These are phyloP conservation scores for Mortierella alpina DNA, from an alignment of 192 early-diverging fungal species.

Conservation along the genomic window DNA sequence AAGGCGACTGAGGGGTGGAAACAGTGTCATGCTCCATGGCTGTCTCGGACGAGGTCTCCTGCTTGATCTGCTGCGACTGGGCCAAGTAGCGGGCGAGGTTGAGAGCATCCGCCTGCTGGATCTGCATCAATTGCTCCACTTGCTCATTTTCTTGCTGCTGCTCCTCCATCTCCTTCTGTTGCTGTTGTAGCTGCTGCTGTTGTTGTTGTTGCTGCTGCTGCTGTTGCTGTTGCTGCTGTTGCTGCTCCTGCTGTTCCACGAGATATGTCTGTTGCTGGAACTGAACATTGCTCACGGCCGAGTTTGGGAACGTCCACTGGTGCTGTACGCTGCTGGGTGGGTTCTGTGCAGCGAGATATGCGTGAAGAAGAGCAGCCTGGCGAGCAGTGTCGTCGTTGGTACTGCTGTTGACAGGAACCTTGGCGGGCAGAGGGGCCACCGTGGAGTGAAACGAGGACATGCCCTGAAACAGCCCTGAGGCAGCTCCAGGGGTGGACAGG, in stretches of 20 bases:
- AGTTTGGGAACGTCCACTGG: conserved; percentile 5
- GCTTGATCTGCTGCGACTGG: conserved; percentile 22
- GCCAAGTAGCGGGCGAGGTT: conserved; percentile 42
- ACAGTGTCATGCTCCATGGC: conserved; percentile 36
- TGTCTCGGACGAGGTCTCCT: conserved; percentile 10
- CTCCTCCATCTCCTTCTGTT: conserved; percentile 15
- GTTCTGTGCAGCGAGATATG: conserved; percentile 28
- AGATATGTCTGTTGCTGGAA: conserved; percentile 12
- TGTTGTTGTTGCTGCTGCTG: conserved; percentile 11
- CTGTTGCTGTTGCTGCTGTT: conserved; percentile 16
- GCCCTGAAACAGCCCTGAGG: neutral
- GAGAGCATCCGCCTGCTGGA: conserved; percentile 32
- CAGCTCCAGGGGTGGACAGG: neutral
- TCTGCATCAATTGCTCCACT: conserved; percentile 1
- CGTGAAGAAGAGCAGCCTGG: conserved; percentile 39
- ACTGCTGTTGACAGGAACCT: neutral
- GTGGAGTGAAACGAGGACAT: neutral
- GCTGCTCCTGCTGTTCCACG: conserved; percentile 3
- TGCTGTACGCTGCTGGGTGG: conserved; percentile 17
- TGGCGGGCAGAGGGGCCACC: neutral
- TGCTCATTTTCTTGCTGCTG: conserved; percentile 9
- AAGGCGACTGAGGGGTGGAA: conserved; percentile 26
- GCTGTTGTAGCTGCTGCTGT: conserved; percentile 32
- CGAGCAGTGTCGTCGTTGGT: conserved; percentile 19
- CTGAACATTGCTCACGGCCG: too few relatives aligned